Evolutionary conservation across 2,329 filamentous ascomycete species (phyloP), one percentile per base, ranked within the genome.

Genomic region (Chaetomiaceae sp.): DNA sequence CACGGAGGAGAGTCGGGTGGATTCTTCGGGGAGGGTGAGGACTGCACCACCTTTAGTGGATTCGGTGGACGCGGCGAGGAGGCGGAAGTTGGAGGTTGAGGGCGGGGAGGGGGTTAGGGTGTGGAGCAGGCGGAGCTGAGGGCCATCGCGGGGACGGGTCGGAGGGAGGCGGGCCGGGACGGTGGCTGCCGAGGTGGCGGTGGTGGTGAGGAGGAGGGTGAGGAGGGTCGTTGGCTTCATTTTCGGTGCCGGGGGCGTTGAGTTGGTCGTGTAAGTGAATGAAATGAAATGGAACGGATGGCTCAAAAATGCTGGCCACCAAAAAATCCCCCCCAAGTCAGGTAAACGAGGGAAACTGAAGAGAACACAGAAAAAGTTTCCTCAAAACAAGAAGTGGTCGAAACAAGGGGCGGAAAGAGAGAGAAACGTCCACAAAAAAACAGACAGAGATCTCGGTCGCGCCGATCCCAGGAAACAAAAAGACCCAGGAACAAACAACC

Each of bases 21-120:
- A 9, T 13, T 32, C 4, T 4, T 38, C 4, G 5, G 54, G 32
- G 11, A 56, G 46, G 34, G 55, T 18, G 18, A 61, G 42, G 18
- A 55, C 25, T 9, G 57, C 57, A 36, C 59, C 59, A 44, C 49
- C 59, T 23, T 42, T 43, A 40, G 54, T 56, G 34, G 55, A 58
- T 43, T 57, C 49, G 1, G 48, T 36, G n/a, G 27, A 4, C 21
- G 34, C 2, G 18, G 44, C 11, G 43, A 52, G 29, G 36, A 52
- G n/a, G 38, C 21, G 53, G n/a, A 29, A 20, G 21, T 37, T 38
- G 25, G 30, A 10, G 49, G 34, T n/a, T 33, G 21, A 9, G 34
- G 34, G 11, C 1, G 16, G 7, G 21, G 25, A 29, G 34, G 49
- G 27, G 23, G 51, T 40, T 13, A 54, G 40, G 32, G 53, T 60